These are phyloP conservation scores for Macrolepiota dolichaula DNA, from an alignment of 768 basidiomycete genomes.

Conservation along the genomic window DNA sequence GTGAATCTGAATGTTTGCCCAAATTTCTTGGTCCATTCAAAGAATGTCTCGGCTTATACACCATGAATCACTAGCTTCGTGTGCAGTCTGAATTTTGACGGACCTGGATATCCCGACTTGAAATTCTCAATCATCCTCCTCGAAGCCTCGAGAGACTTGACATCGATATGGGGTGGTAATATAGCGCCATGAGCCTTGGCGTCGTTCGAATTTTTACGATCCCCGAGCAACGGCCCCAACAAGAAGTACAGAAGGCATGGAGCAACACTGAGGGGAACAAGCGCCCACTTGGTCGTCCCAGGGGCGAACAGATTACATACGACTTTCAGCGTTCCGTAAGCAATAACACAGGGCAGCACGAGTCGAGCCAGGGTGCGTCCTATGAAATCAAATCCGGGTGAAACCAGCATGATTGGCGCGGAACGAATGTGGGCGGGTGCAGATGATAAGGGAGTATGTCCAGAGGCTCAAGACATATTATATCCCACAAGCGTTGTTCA, in stretches of 20 bases:
- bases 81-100: not conserved
- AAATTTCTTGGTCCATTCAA: slow-evolving; percentile 18
- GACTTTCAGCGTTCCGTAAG: not conserved
- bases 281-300: not conserved
- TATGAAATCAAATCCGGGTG: slow-evolving; percentile 5
- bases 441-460: no score
- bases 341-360: not conserved
- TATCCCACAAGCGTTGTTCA: no score
- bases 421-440: no score
- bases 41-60: not conserved
- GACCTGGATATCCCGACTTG: slow-evolving; percentile 31
- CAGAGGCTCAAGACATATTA: no score
- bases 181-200: slow-evolving; percentile 31
- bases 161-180: slow-evolving; percentile 27
- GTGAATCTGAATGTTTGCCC: slow-evolving; percentile 15
- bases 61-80: not conserved
- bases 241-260: not conserved
- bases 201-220: slow-evolving; percentile 10
- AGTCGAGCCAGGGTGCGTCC: not conserved
- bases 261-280: not conserved
- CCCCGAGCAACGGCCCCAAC: not conserved
- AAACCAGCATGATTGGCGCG: not conserved
- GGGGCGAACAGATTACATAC: not conserved
- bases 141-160: slow-evolving; percentile 21
- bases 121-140: slow-evolving; percentile 21